A percentile compares a stretch with the other conserved stretches of the same genome.
phyloP scores from a whole-genome alignment of 2,329 filamentous ascomycete species.

The Fusarium sp. region DNA sequence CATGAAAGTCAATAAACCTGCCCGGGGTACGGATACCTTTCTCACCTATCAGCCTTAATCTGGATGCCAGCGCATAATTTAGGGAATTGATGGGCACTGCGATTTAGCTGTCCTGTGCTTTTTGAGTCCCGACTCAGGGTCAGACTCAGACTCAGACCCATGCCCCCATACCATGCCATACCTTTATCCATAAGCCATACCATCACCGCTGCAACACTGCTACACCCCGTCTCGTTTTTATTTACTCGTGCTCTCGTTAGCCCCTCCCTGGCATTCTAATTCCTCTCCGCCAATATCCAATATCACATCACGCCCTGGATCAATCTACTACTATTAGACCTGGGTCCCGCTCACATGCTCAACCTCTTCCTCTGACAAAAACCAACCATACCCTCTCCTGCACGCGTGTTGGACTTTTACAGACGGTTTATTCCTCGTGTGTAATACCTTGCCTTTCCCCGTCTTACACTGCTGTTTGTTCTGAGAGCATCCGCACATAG shows the following conservation, averaged over 20 bases:
- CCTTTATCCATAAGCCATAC: slow-evolving; percentile 10
- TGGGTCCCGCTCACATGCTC: slow-evolving; percentile 14
- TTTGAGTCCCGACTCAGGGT: slow-evolving; percentile 1
- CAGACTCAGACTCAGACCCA: background rate
- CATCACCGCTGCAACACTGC: slow-evolving; percentile 43
- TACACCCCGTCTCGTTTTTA: slow-evolving; percentile 44
- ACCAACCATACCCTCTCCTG: slow-evolving; percentile 27
- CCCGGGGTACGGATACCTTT: slow-evolving; percentile 1
- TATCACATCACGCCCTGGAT: slow-evolving; percentile 19
- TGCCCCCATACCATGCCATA: background rate
- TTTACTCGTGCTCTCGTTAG: slow-evolving; percentile 32
- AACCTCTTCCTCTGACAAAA: slow-evolving; percentile 33
- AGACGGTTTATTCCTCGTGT: slow-evolving; percentile 9
- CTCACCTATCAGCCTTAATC: slow-evolving; percentile 34
- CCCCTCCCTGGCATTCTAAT: slow-evolving; percentile 26
- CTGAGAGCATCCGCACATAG: slow-evolving; percentile 20
- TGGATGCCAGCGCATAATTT: slow-evolving; percentile 47
- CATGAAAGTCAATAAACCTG: no score
- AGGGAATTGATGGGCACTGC: slow-evolving; percentile 40
- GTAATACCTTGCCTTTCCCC: slow-evolving; percentile 1
- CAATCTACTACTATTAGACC: slow-evolving; percentile 18
- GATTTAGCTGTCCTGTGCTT: slow-evolving; percentile 43
- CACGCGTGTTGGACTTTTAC: slow-evolving; percentile 14
- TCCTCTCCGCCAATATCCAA: slow-evolving; percentile 31
- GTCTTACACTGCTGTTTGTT: slow-evolving; percentile 27